phyloP scores from a whole-genome alignment of 192 early-diverging fungal species.

The Entomortierella chlamydospora region DNA sequence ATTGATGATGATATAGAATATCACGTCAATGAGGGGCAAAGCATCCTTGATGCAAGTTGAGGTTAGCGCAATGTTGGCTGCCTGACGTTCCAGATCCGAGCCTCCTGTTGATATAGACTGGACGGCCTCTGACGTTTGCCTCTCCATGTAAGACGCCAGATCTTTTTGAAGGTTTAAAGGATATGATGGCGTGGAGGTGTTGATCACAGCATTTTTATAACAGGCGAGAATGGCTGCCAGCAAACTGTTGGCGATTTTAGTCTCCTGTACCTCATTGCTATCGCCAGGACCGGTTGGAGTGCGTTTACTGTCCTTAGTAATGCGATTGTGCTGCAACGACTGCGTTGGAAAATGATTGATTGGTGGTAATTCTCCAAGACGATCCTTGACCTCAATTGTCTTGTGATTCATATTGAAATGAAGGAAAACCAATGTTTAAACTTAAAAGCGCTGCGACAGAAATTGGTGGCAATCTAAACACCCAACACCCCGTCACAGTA shows the following conservation, averaged over 20 bases:
- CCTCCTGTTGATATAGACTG: background rate
- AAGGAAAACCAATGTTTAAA: no score
- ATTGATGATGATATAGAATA: constrained; percentile 29
- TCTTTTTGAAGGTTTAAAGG: background rate
- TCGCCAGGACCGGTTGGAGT: background rate
- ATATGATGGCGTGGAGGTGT: background rate
- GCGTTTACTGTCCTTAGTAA: background rate
- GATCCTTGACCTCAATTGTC: background rate
- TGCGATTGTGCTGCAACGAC: background rate
- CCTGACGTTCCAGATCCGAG: background rate
- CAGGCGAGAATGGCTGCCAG: constrained; percentile 28
- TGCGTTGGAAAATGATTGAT: background rate
- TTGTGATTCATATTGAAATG: constrained; percentile 28
- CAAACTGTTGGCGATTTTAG: constrained; percentile 6
- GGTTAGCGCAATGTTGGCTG: background rate
- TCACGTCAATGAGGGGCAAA: background rate
- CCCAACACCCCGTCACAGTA: no score
- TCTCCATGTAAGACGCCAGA: background rate
- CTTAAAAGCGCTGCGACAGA: no score
- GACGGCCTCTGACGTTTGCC: background rate
- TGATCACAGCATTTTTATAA: constrained; percentile 18
- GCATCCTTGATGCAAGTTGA: no score
- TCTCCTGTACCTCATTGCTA: background rate
- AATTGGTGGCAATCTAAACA: constrained; percentile 5
- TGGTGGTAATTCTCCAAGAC: background rate